Conservation (phyloP, 1,284 basidiomycete species). For the Cutaneotrichosporon sp. region DNA sequence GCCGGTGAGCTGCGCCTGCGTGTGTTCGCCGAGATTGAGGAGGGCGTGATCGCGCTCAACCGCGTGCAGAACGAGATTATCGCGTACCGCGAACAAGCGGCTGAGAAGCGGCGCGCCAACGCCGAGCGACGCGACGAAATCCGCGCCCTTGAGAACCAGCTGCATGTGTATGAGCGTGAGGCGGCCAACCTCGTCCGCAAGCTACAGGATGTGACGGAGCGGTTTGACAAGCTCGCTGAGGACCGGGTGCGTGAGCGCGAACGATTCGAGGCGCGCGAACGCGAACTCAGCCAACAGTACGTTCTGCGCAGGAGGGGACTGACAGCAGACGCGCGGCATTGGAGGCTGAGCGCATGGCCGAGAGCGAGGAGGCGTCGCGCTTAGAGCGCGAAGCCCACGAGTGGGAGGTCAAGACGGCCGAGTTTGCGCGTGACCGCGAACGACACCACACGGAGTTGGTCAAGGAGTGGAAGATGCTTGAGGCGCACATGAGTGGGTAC, state of each 20-base stretch:
- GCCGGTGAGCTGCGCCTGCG: slow-evolving; percentile 73
- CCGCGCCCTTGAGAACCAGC: slow-evolving; percentile 64
- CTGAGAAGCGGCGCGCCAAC: slow-evolving; percentile 64
- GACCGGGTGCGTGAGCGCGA: slow-evolving; percentile 4
- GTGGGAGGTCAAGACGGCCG: slow-evolving; percentile 10
- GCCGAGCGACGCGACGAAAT: slow-evolving; percentile 41
- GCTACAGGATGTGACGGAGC: slow-evolving; percentile 67
- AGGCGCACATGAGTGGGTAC: slow-evolving; percentile 67
- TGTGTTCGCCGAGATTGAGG: slow-evolving; percentile 69
- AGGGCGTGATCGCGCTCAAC: slow-evolving; percentile 56
- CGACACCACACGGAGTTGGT: slow-evolving; percentile 28
- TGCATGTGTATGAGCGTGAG: slow-evolving; percentile 6
- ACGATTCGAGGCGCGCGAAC: slow-evolving; percentile 64
- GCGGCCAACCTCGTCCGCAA: slow-evolving; percentile 70
- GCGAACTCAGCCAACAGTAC: slow-evolving; percentile 70
- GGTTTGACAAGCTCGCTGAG: slow-evolving; percentile 1
- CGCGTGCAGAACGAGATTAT: slow-evolving; percentile 63
- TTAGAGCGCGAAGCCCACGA: slow-evolving; percentile 12
- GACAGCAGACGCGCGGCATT: slow-evolving; percentile 2
- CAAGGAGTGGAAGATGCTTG: slow-evolving; percentile 37
- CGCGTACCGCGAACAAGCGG: slow-evolving; percentile 53
- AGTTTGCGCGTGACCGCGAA: slow-evolving; percentile 12
- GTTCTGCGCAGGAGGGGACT: slow-evolving; percentile 46
- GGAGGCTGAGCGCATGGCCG: slow-evolving; percentile 16
- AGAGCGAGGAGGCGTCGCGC: slow-evolving; percentile 2